These are phyloP conservation scores for Brassica rapa DNA, from an alignment of 345 rosid species.

Conservation along the genomic window DNA sequence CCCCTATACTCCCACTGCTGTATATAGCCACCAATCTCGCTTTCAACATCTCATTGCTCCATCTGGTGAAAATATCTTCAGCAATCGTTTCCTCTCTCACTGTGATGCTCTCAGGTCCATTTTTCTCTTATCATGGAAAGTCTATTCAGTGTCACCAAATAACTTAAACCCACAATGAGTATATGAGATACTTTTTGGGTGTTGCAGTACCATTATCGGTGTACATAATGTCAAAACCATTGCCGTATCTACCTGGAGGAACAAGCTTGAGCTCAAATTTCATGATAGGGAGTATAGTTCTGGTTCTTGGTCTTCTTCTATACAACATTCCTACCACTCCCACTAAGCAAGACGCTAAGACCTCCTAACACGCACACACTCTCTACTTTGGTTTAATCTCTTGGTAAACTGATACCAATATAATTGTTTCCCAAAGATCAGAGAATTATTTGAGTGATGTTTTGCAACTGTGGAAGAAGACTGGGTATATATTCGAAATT, in stretches of 20 bases:
- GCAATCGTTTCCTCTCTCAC: conserved; percentile 73
- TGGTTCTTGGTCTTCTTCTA: conserved; percentile 64
- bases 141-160: background rate
- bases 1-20: conserved; percentile 77
- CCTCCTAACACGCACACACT: background rate
- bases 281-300: conserved; percentile 52
- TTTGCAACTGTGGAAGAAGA: background rate
- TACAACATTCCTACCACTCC: conserved; percentile 52
- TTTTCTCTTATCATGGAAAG: conserved; percentile 18
- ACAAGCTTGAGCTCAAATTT: conserved; percentile 74
- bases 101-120: conserved; percentile 66
- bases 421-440: background rate
- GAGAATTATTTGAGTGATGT: background rate
- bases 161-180: background rate
- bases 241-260: conserved; percentile 79
- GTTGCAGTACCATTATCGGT: conserved; percentile 72
- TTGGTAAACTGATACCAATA: background rate
- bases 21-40: conserved; percentile 64
- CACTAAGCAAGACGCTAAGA: conserved; percentile 43
- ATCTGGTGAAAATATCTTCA: conserved; percentile 69
- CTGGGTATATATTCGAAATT: background rate
- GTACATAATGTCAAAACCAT: conserved; percentile 67
- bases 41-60: conserved; percentile 78
- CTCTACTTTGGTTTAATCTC: background rate
- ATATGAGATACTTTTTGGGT: conserved; percentile 1